These are phyloP conservation scores for Tephrocybe rancida DNA, from an alignment of 768 basidiomycete genomes.

Conservation along the genomic window DNA sequence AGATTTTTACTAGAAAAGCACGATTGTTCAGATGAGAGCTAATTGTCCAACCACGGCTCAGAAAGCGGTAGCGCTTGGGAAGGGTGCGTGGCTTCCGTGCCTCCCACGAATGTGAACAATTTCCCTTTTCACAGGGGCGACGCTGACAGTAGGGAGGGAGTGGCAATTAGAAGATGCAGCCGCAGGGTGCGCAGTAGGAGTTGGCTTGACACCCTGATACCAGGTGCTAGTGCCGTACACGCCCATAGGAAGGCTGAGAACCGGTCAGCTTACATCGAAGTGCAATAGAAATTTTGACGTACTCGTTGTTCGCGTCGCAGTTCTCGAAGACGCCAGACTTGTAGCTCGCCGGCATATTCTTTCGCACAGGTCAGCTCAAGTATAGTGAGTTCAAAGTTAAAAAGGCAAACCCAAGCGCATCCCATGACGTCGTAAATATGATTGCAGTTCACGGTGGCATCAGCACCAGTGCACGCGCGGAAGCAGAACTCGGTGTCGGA, in stretches of 20 bases:
- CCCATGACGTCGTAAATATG: constrained; percentile 80
- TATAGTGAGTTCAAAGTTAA: neutral
- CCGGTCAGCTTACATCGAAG: neutral
- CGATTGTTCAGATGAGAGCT: too few species aligned
- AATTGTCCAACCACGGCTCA: neutral
- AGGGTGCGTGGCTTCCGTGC: neutral
- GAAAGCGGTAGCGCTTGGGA: neutral
- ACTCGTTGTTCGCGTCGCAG: constrained; percentile 63
- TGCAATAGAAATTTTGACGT: constrained; percentile 14
- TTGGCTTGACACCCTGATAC: constrained; percentile 59
- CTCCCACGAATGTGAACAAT: neutral
- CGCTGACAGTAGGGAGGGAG: constrained; percentile 34
- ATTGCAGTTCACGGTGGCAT: constrained; percentile 63
- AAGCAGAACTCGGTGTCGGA: constrained; percentile 34
- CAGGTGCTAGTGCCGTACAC: constrained; percentile 76
- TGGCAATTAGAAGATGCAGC: constrained; percentile 70
- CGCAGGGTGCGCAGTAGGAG: constrained; percentile 58
- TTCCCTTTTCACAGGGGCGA: constrained; percentile 23
- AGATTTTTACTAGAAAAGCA: neutral
- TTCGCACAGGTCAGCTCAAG: neutral
- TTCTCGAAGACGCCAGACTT: constrained; percentile 60
- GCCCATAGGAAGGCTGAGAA: constrained; percentile 57
- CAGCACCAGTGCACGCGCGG: constrained; percentile 56
- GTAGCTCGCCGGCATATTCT: constrained; percentile 79
- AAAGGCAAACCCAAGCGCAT: constrained; percentile 44